Conservation (phyloP, 176 grass and related monocot genomes). For the Zoysia japonica region DNA sequence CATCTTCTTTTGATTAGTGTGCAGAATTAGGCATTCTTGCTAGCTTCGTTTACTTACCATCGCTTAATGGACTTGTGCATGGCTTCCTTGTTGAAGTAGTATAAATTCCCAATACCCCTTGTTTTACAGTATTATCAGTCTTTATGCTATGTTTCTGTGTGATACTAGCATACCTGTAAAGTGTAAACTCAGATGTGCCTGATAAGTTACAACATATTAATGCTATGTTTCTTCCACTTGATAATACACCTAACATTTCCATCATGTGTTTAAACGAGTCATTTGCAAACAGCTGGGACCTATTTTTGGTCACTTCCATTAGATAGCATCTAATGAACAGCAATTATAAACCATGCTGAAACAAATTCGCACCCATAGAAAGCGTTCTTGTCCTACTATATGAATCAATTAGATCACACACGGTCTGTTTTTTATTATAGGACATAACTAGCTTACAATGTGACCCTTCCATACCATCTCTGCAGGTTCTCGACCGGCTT, state of each 20-base stretch:
- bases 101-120: too few relatives aligned
- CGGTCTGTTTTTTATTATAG: neutral
- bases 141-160: neutral
- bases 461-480: neutral
- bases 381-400: neutral
- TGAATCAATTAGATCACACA: neutral
- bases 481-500: conserved; percentile 96
- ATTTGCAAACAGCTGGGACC: neutral
- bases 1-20: neutral
- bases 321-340: neutral
- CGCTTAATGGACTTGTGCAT: neutral
- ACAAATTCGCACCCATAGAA: neutral
- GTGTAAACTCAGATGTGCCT: neutral
- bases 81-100: neutral
- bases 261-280: neutral
- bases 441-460: neutral
- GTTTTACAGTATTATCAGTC: too few relatives aligned
- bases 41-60: neutral
- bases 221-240: neutral
- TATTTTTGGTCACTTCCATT: neutral
- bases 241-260: neutral
- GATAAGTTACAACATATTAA: neutral
- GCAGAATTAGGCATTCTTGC: neutral
- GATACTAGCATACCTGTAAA: neutral
- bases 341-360: neutral